Percentiles rank a stretch among this genome's conserved stretches.
phyloP scores from a whole-genome alignment of 2,329 filamentous ascomycete genomes.

The Phyllosticta capitalensis region DNA sequence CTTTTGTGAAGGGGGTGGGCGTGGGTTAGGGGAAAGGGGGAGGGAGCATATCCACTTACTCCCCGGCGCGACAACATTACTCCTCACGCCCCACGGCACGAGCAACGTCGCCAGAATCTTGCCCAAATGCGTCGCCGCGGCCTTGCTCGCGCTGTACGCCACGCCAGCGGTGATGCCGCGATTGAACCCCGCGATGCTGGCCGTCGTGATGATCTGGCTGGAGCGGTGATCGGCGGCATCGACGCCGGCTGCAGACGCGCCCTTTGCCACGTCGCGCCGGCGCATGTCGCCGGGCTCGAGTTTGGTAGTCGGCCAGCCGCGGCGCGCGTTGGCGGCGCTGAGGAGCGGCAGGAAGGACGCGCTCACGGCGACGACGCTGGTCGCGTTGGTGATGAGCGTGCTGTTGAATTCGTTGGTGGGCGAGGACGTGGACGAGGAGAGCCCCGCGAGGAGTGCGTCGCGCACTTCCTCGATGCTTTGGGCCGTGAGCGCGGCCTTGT shows the following conservation, averaged over 20 bases:
- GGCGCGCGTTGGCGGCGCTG: constrained; percentile 34
- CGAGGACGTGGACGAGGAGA: constrained; percentile 14
- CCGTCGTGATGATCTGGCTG: constrained; percentile 39
- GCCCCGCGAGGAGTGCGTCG: constrained; percentile 29
- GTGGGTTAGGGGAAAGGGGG: constrained; percentile 3
- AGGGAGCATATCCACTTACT: not conserved
- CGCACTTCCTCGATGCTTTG: constrained; percentile 35
- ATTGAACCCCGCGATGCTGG: constrained; percentile 33
- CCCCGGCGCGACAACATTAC: constrained; percentile 39
- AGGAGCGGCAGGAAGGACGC: constrained; percentile 38
- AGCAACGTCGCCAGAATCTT: constrained; percentile 36
- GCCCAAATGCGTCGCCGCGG: constrained; percentile 34
- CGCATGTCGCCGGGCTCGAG: constrained; percentile 18
- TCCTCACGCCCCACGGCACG: constrained; percentile 36
- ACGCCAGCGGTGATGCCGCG: constrained; percentile 27
- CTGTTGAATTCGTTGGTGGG: constrained; percentile 14
- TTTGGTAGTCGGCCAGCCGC: constrained; percentile 29
- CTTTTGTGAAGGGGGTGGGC: not conserved
- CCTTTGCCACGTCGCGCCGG: constrained; percentile 15
- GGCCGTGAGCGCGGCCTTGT: constrained; percentile 33
- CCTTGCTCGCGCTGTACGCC: constrained; percentile 37
- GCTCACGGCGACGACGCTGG: constrained; percentile 34
- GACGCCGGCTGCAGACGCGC: constrained; percentile 10
- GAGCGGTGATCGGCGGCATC: constrained; percentile 29
- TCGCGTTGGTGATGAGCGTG: constrained; percentile 35